phyloP scores from a whole-genome alignment of 352 stramenopile genomes.

The Phytophthora pisi region DNA sequence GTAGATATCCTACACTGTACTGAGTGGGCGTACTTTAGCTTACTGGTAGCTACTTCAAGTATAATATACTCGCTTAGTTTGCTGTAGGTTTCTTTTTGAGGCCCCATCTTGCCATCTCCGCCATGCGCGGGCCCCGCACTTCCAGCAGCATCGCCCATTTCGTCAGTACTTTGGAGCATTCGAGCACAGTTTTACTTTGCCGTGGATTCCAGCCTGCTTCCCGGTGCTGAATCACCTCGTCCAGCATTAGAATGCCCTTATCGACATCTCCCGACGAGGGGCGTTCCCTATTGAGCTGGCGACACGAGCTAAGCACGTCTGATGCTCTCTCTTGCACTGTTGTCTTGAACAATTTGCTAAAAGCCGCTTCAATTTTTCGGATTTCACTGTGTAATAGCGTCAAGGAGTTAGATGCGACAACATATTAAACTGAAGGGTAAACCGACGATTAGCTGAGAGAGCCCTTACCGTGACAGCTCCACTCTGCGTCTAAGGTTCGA shows the following conservation, averaged over 20 bases:
- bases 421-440: too few species aligned
- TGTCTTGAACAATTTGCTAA: neutral
- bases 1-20: too few species aligned
- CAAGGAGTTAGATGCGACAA: neutral
- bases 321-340: neutral
- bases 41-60: too few species aligned
- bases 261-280: neutral
- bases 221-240: neutral
- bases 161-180: neutral
- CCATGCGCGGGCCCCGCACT: too few species aligned
- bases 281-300: neutral
- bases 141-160: neutral
- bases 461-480: neutral
- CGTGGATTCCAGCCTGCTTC: neutral
- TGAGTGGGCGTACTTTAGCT: too few species aligned
- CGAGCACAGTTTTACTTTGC: neutral
- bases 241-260: neutral
- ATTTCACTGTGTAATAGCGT: neutral
- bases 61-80: too few species aligned
- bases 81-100: neutral
- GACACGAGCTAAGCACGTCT: neutral
- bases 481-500: neutral
- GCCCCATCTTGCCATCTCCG: neutral
- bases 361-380: neutral
- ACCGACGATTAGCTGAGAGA: too few species aligned